Evolutionary conservation across 1,284 basidiomycete genomes (phyloP).

Genomic region (Boletellus dicymbophilus): DNA sequence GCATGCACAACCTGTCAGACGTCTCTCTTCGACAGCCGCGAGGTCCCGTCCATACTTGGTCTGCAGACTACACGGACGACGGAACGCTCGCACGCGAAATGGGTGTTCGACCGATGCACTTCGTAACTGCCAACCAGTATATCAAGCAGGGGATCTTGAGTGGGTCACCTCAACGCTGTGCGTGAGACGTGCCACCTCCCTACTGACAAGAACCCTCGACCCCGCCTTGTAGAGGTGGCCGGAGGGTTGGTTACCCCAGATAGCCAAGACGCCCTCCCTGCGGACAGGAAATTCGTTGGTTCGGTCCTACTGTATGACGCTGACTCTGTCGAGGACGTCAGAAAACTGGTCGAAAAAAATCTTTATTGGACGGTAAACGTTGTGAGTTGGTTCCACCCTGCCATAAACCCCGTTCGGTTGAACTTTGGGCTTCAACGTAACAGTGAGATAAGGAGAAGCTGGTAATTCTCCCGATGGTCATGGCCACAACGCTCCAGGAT

Average conservation of each 20-base stretch:
- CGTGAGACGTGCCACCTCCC: constrained; percentile 5
- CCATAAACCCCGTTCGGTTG: background rate
- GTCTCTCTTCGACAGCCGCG: constrained; percentile 12
- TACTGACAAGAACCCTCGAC: constrained; percentile 5
- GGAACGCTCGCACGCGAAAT: constrained; percentile 49
- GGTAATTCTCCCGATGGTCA: constrained; percentile 42
- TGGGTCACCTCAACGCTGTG: constrained; percentile 3
- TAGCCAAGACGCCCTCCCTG: constrained; percentile 32
- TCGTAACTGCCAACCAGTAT: constrained; percentile 42
- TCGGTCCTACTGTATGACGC: constrained; percentile 52
- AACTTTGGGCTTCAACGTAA: constrained; percentile 3
- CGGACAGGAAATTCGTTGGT: constrained; percentile 48
- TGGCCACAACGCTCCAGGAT: constrained; percentile 37
- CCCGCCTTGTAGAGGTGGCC: constrained; percentile 40
- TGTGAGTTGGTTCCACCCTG: constrained; percentile 44
- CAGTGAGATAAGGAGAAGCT: constrained; percentile 44
- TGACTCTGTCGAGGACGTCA: constrained; percentile 48
- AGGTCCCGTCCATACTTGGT: constrained; percentile 44
- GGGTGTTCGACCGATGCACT: constrained; percentile 47
- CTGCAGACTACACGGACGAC: constrained; percentile 52
- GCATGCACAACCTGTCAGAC: constrained; percentile 6
- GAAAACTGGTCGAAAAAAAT: constrained; percentile 49
- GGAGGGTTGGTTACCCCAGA: constrained; percentile 49
- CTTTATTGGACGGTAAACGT: constrained; percentile 57
- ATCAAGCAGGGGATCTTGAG: constrained; percentile 41